Conservation (phyloP, 1,139 yeast species). For the Sugiyamaella xylanicola region DNA sequence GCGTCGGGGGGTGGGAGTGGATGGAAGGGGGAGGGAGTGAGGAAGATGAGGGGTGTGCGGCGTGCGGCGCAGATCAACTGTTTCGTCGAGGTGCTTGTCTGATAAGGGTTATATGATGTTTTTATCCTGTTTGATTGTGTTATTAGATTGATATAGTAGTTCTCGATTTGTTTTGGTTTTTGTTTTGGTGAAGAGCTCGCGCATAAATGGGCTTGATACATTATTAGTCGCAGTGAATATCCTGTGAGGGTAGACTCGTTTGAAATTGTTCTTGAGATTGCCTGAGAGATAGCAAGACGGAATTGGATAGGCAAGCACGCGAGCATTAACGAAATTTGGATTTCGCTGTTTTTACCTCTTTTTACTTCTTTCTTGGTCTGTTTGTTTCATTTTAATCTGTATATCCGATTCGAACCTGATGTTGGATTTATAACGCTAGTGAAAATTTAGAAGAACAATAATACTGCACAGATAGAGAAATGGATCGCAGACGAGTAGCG, state of each 20-base stretch:
- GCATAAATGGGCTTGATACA: conserved; percentile 12
- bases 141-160: neutral
- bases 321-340: conserved; percentile 2
- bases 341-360: neutral
- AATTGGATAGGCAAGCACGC: neutral
- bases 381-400: neutral
- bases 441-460: neutral
- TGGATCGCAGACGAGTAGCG: conserved; percentile 17
- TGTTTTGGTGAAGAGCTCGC: neutral
- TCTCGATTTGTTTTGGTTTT: neutral
- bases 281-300: neutral
- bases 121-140: neutral
- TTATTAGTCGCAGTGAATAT: neutral
- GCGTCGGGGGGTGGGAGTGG: too few species aligned
- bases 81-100: neutral
- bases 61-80: neutral
- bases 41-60: neutral
- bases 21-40: too few species aligned
- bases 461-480: neutral
- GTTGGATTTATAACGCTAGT: neutral
- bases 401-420: neutral
- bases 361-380: neutral
- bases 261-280: neutral
- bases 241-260: conserved; percentile 7
- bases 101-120: neutral